phyloP scores from a whole-genome alignment of 2,329 filamentous ascomycete genomes.

The Myriosclerotinia duriaeana region DNA sequence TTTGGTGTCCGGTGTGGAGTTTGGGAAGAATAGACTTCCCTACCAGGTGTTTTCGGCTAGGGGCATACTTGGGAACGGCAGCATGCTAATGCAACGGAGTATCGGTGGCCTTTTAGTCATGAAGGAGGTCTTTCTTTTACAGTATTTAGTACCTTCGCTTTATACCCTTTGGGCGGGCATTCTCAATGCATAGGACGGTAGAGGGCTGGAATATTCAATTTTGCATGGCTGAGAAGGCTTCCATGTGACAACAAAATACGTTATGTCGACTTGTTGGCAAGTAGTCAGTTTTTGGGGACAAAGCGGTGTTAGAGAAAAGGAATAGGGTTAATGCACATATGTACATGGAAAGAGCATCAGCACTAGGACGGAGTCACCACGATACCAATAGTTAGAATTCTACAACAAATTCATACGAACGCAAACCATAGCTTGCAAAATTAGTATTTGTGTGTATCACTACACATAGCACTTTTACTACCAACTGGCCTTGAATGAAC shows the following conservation, averaged over 20 bases:
- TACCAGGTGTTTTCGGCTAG: background rate
- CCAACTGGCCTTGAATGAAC: background rate
- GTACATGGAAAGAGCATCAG: background rate
- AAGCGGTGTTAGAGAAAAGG: background rate
- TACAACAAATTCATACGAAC: background rate
- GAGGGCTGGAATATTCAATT: background rate
- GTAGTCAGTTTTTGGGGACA: background rate
- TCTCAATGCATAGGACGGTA: constrained; percentile 16
- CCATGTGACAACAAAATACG: constrained; percentile 13
- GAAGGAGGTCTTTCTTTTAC: background rate
- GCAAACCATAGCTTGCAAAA: background rate
- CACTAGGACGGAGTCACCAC: background rate
- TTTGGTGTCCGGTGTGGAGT: background rate
- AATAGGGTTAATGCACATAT: background rate
- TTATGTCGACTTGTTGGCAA: constrained; percentile 2
- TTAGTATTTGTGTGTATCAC: background rate
- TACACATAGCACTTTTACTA: background rate
- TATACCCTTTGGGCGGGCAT: constrained; percentile 11
- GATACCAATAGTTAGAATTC: constrained; percentile 1
- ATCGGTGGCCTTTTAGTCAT: background rate
- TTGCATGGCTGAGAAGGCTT: constrained; percentile 4
- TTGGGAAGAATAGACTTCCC: background rate
- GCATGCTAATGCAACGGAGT: background rate
- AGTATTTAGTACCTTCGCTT: constrained; percentile 1
- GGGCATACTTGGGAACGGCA: background rate